Evolutionary conservation across 768 basidiomycete species (phyloP).

Genomic region (Termitomyces heimii): DNA sequence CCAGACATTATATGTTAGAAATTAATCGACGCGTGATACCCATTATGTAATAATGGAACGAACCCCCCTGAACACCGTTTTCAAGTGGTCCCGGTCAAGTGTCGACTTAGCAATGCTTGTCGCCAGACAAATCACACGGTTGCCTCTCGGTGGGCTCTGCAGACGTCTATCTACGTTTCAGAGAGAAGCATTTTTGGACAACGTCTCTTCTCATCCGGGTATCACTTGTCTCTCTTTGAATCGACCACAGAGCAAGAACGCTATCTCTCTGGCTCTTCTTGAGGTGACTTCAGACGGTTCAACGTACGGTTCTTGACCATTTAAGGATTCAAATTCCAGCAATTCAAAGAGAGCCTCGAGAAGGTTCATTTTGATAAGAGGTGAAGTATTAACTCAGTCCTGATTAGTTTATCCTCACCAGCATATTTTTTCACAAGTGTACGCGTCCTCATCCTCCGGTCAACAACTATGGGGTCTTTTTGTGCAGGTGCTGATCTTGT

Average conservation of each 20-base stretch:
- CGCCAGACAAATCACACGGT: neutral
- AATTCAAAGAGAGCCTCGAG: slow-evolving; percentile 67
- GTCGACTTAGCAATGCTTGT: neutral
- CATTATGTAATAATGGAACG: too few species aligned
- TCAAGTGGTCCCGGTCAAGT: neutral
- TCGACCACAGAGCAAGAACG: slow-evolving; percentile 80
- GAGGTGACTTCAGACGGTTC: slow-evolving; percentile 35
- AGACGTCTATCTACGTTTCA: slow-evolving; percentile 10
- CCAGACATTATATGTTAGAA: neutral
- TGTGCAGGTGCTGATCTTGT: slow-evolving; percentile 90
- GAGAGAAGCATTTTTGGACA: slow-evolving; percentile 44
- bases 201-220: slow-evolving; percentile 50
- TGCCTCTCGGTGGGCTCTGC: neutral
- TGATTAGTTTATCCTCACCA: slow-evolving; percentile 1
- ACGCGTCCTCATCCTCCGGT: slow-evolving; percentile 79
- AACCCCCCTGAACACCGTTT: too few species aligned
- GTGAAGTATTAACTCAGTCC: slow-evolving; percentile 23
- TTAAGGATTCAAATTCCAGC: slow-evolving; percentile 31
- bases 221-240: slow-evolving; percentile 75
- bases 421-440: slow-evolving; percentile 33
- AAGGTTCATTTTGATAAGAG: slow-evolving; percentile 60
- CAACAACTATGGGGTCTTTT: slow-evolving; percentile 72
- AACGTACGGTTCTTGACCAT: neutral
- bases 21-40: too few species aligned
- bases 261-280: slow-evolving; percentile 71